Base-by-base conservation (phyloP, 2,329 filamentous ascomycete genomes). In the Eutypa lata region DNA sequence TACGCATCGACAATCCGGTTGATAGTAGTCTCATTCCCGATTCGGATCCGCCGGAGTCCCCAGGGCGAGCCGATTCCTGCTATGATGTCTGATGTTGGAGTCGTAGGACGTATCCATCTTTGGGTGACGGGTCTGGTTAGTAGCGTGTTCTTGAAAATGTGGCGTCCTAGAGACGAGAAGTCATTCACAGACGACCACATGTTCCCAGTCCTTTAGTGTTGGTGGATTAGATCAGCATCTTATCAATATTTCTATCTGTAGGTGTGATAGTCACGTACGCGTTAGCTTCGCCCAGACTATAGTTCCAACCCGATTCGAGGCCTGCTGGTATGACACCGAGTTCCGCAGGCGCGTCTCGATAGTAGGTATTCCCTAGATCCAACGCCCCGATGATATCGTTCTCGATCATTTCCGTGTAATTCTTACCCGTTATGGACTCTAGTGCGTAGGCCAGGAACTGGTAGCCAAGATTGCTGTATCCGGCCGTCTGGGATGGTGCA, bases 101-200 rank as follows among this genome's bases (percentile, higher is more conserved):
- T 59, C 0, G 60, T 57, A 0, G 76, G 75, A 48, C 75, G 75
- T 19, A 79, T 63, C 76, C 76, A 78, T 33, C 73, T 65, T n/a
- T 71, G 67, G 0, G 75, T 77, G 14, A 65, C 57, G 2, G 63
- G 55, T 0, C 66, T 58, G 0, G 68, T 54, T 0, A 78, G 58
- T 1, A 77, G 61, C 0, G 65, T 66, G 18, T 68, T 71, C 10
- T 61, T 60, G 19, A 78, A 65, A 54, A 78, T 76, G 21, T 71
- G 69, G 2, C 70, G 71, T n/a, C 74, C 74, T n/a, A 77, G 61
- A 6, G 61, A 57, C 0, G 71, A 68, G 49, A 78, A 62, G 61
- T 78, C 76, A 4, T 63, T 62, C 1, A 68, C 58, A 0, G 72
- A 75, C 16, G 75, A 73, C 65, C 73, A 78, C 58, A 76, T 70